Evolutionary conservation across 768 basidiomycete genomes (phyloP).

Genomic region (Termitomyces sp.): DNA sequence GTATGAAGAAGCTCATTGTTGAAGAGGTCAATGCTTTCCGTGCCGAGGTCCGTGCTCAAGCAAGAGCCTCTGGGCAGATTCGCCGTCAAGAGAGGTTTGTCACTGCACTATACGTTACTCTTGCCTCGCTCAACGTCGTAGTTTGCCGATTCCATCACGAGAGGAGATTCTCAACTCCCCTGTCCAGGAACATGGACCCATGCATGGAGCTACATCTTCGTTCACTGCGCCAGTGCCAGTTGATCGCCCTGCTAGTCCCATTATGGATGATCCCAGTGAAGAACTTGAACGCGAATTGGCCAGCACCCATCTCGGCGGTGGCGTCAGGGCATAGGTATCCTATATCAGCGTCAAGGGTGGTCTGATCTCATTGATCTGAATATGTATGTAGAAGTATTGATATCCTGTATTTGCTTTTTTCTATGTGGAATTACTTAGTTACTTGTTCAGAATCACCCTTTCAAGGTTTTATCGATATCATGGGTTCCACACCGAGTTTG

Average conservation of each 20-base stretch:
- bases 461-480: too few relatives aligned
- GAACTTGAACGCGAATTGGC: constrained; percentile 87
- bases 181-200: constrained; percentile 56
- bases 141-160: constrained; percentile 74
- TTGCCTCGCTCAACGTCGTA: constrained; percentile 22
- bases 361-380: background rate
- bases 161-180: constrained; percentile 83
- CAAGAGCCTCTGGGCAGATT: constrained; percentile 66
- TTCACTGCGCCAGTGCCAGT: constrained; percentile 46
- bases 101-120: background rate
- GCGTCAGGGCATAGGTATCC: constrained; percentile 21
- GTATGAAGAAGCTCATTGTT: constrained; percentile 95
- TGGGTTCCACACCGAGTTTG: background rate
- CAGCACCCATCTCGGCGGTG: constrained; percentile 50
- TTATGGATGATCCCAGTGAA: constrained; percentile 83
- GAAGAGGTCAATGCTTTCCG: constrained; percentile 91
- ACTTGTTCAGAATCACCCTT: background rate
- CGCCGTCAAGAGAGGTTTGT: constrained; percentile 73
- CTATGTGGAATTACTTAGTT: background rate
- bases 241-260: constrained; percentile 57
- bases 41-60: constrained; percentile 83
- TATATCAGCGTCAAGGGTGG: background rate
- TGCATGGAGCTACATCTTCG: constrained; percentile 65
- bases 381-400: background rate
- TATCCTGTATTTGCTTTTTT: constrained; percentile 5